These are phyloP conservation scores for Tetragonia tetragonoides DNA, from an alignment of 148 eudicot species.

Conservation along the genomic window DNA sequence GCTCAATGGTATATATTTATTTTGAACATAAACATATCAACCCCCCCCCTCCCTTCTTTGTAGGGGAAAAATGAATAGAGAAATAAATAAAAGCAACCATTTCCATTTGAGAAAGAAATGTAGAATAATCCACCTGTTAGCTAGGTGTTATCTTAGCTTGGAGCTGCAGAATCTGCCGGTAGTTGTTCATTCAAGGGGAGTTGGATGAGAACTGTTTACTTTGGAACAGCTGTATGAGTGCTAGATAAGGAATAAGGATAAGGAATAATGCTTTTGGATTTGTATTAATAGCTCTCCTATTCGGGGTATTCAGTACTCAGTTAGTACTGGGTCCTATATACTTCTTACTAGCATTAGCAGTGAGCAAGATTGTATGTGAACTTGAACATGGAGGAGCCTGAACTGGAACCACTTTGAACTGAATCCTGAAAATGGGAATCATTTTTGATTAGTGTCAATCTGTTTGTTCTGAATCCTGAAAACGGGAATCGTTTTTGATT, in stretches of 20 bases:
- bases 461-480: too few relatives aligned
- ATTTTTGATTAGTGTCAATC: too few relatives aligned
- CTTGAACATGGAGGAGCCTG: too few relatives aligned
- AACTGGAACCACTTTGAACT: too few relatives aligned
- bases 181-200: not conserved
- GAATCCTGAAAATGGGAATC: too few relatives aligned
- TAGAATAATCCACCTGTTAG: conserved; percentile 15
- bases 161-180: conserved; percentile 10
- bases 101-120: not conserved
- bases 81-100: not conserved
- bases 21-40: too few relatives aligned
- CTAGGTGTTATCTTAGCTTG: conserved; percentile 6
- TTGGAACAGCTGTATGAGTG: conserved; percentile 23
- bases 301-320: not conserved
- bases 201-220: not conserved
- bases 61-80: too few relatives aligned
- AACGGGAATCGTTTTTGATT: too few relatives aligned
- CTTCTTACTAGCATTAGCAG: not conserved
- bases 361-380: too few relatives aligned
- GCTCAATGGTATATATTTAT: not conserved
- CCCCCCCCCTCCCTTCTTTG: too few relatives aligned
- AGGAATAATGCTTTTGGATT: conserved; percentile 19
- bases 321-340: not conserved
- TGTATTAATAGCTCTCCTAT: not conserved
- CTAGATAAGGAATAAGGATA: conserved; percentile 1